phyloP scores from a whole-genome alignment of 495 filamentous ascomycete species.

The Tuber umbilicatum region DNA sequence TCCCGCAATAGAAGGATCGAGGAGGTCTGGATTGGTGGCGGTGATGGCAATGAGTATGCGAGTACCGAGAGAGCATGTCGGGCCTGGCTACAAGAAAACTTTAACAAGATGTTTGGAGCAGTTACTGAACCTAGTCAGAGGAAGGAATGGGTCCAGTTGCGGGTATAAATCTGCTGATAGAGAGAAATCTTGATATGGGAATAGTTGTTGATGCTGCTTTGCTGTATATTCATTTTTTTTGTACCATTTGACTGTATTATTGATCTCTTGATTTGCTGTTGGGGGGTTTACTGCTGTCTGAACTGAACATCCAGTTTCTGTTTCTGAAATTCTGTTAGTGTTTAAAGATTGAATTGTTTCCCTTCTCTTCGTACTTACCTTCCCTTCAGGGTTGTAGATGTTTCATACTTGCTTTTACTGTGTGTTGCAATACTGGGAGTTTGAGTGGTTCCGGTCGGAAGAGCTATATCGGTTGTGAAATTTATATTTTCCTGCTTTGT shows the following conservation, averaged over 20 bases:
- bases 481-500: neutral
- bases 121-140: neutral
- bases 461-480: neutral
- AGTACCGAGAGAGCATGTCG: neutral
- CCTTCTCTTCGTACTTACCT: neutral
- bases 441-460: neutral
- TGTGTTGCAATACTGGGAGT: neutral
- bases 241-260: neutral
- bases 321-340: neutral
- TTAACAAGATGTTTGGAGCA: neutral
- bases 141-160: neutral
- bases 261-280: neutral
- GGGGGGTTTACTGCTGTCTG: neutral
- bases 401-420: neutral
- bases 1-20: neutral
- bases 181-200: neutral
- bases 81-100: neutral
- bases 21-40: neutral
- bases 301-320: neutral
- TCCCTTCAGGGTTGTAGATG: neutral
- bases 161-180: neutral
- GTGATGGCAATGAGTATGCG: neutral
- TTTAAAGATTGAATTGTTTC: neutral
- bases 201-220: neutral
- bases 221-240: neutral